Base-by-base conservation (phyloP, 2,329 filamentous ascomycete genomes). In the Claviceps sp. region DNA sequence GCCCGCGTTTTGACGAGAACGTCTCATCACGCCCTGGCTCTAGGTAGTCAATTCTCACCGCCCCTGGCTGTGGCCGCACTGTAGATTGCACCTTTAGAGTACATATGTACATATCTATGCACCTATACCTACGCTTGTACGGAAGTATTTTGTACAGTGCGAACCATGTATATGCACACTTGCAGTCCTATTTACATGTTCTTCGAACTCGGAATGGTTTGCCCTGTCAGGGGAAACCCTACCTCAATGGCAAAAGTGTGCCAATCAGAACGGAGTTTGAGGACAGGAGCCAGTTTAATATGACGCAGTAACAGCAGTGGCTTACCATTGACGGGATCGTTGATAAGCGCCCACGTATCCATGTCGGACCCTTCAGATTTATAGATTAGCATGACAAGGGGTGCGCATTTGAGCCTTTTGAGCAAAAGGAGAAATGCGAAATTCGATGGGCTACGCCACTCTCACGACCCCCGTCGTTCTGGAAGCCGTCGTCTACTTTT, bases 1-100 rank as follows among this genome's bases (percentile, higher is more conserved):
- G 43, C 26, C 46, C 38, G 46, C 50, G 49, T 26, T 34, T 26
- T 18, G 24, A 34, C 24, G 45, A 36, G 45, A 47, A 26, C 26
- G 18, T 9, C 16, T 36, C 34, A 43, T 49, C 47, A 26, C 38
- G 36, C 47, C 9, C 30, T 24, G 26, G 37, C 47, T 49, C 47
- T 38, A 22, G 22, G 20, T 20, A 30, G 34, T 36, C 42, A 43
- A 5, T 44, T 41, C 44, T 57, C 56, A 58, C 57, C 57, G 56
- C 56, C 53, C 53, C 50, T 34, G 7, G 9, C 38, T 40, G 1
- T 24, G 2, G 40, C 14, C 16, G 40, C 16, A 20, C 30, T 34
- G 30, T 34, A 11, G 30, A 11, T 4, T 30, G 9, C 11, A 4
- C 8, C 30, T 30, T 11, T 9, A 30, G 30, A 30, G 30, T 30